Evolutionary conservation across 2,329 filamentous ascomycete genomes (phyloP).

Genomic region (Periglandula ipomoeae): DNA sequence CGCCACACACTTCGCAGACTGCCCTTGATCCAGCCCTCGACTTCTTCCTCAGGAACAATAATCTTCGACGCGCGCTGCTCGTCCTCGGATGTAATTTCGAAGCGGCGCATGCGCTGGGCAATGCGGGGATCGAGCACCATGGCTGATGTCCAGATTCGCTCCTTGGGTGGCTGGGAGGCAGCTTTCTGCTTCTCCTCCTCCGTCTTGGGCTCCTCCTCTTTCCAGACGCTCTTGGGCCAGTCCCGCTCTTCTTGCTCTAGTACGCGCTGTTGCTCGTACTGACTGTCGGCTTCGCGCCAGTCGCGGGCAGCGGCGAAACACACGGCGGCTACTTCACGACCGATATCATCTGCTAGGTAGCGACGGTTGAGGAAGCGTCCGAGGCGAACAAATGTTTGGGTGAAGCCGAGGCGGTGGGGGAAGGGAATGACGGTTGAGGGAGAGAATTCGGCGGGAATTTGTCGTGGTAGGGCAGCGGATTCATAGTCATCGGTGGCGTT

Average conservation of each 20-base stretch:
- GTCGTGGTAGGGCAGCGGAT: constrained; percentile 51
- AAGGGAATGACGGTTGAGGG: constrained; percentile 66
- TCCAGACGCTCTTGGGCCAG: constrained; percentile 75
- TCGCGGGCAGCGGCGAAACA: constrained; percentile 56
- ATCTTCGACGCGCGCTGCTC: constrained; percentile 57
- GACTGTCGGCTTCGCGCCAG: constrained; percentile 33
- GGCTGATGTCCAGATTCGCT: constrained; percentile 67
- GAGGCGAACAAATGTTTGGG: constrained; percentile 78
- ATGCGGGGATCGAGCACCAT: constrained; percentile 71
- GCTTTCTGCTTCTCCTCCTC: constrained; percentile 30
- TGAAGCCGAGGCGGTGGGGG: constrained; percentile 86
- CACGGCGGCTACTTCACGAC: constrained; percentile 76
- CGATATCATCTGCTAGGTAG: constrained; percentile 76
- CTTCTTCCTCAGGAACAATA: constrained; percentile 55
- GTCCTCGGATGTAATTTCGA: constrained; percentile 60
- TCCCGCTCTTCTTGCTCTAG: constrained; percentile 66
- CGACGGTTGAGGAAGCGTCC: constrained; percentile 83
- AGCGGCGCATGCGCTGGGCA: constrained; percentile 68
- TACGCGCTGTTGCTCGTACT: constrained; percentile 37
- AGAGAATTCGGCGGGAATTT: constrained; percentile 61
- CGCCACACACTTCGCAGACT: constrained; percentile 42
- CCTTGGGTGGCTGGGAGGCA: constrained; percentile 36
- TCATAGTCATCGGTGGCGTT: constrained; percentile 66
- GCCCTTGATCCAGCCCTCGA: constrained; percentile 61
- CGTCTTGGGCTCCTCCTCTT: constrained; percentile 35